These are phyloP conservation scores for Tulasnella sp. DNA, from an alignment of 768 basidiomycete genomes.

Conservation along the genomic window DNA sequence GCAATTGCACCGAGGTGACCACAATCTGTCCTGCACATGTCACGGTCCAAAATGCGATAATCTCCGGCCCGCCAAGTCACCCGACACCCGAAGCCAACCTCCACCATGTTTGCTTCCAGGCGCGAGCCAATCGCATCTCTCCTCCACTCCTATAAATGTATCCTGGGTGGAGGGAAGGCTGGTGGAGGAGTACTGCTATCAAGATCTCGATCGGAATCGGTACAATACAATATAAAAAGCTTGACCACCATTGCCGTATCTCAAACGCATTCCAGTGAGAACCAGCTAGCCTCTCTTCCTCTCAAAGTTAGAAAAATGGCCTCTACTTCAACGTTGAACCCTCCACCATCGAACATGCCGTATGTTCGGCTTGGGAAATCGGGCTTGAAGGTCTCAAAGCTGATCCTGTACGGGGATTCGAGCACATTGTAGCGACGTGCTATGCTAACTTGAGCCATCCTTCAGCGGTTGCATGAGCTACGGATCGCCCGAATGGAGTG, in stretches of 20 bases:
- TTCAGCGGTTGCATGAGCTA: slow-evolving; percentile 6
- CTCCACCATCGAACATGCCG: not conserved
- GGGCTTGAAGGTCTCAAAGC: not conserved
- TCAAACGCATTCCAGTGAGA: not conserved
- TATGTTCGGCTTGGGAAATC: slow-evolving; percentile 9
- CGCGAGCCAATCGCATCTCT: not conserved
- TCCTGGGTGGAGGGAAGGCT: not conserved
- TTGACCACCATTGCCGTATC: not conserved
- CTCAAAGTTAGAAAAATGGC: not conserved
- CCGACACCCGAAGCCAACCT: not conserved
- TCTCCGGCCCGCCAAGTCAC: too few relatives aligned
- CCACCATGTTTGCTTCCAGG: not conserved
- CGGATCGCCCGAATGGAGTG: not conserved
- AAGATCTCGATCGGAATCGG: not conserved
- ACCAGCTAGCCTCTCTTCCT: too few relatives aligned
- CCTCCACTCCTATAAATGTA: not conserved
- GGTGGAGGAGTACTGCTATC: not conserved
- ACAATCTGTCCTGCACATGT: too few relatives aligned
- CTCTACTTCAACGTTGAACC: not conserved
- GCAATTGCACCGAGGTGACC: too few relatives aligned
- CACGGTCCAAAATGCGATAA: too few relatives aligned
- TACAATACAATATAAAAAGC: not conserved
- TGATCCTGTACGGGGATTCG: not conserved
- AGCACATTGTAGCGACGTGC: not conserved
- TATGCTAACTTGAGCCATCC: not conserved